A percentile compares a stretch with the other conserved stretches of the same genome.
phyloP scores from a whole-genome alignment of 164 flowering plant species.

The Dillenia turbinata region DNA sequence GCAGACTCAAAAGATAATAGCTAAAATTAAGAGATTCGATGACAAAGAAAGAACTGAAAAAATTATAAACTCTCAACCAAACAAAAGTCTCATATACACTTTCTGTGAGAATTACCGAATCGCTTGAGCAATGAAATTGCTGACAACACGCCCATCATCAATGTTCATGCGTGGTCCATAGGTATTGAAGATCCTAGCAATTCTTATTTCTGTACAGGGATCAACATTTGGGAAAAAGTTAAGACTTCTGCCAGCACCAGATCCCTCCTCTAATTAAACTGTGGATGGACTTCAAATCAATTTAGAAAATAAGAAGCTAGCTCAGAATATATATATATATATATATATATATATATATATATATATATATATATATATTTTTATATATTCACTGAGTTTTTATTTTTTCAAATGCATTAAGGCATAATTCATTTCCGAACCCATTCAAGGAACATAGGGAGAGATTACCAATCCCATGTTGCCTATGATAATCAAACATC shows the following conservation, averaged over 20 bases:
- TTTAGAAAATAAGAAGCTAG: too few relatives aligned
- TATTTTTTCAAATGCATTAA: too few relatives aligned
- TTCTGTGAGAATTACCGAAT: slow-evolving; percentile 37
- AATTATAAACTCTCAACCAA: not conserved
- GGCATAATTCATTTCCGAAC: not conserved
- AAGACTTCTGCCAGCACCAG: not conserved
- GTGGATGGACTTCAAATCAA: too few relatives aligned
- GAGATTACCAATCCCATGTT: slow-evolving; percentile 65
- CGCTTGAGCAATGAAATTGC: slow-evolving; percentile 86
- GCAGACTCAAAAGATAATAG: slow-evolving; percentile 5
- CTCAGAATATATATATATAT: too few relatives aligned
- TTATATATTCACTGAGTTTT: too few relatives aligned
- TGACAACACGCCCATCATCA: slow-evolving; percentile 88
- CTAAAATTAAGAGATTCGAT: too few relatives aligned
- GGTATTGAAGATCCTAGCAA: slow-evolving; percentile 85
- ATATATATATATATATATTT: too few relatives aligned
- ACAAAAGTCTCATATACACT: too few relatives aligned
- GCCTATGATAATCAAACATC: slow-evolving; percentile 85
- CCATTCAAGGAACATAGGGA: not conserved
- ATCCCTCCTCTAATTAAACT: too few relatives aligned
- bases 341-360: too few relatives aligned
- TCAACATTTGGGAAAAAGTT: not conserved
- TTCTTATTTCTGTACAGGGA: slow-evolving; percentile 53
- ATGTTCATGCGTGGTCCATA: slow-evolving; percentile 89
- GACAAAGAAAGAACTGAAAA: not conserved